phyloP scores from a whole-genome alignment of 352 stramenopile species.

The Phytophthora constricta region DNA sequence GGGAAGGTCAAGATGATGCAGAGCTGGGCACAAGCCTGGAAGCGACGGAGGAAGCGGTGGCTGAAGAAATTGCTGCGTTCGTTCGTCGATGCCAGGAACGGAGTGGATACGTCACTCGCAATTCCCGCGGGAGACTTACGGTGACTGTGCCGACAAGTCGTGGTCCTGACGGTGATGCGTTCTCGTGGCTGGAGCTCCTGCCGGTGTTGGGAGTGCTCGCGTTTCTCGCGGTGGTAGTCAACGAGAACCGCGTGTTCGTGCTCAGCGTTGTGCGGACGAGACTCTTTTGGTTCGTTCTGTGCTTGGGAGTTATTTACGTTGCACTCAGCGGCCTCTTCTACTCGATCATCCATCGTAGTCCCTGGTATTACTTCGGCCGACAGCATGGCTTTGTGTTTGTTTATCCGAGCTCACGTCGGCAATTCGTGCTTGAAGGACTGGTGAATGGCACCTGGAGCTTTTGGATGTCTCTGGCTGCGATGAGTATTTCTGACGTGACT shows the following conservation, averaged over 20 bases:
- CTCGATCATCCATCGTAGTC: constrained; percentile 60
- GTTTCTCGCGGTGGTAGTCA: constrained; percentile 46
- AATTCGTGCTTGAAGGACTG: constrained; percentile 73
- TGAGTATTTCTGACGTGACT: constrained; percentile 55
- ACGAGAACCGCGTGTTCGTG: constrained; percentile 51
- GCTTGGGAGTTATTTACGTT: constrained; percentile 61
- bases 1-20: constrained; percentile 1
- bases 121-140: constrained; percentile 18
- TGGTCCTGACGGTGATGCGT: constrained; percentile 11
- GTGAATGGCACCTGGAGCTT: constrained; percentile 73
- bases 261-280: constrained; percentile 42
- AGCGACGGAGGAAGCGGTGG: constrained; percentile 19
- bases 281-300: constrained; percentile 64
- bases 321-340: constrained; percentile 67
- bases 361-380: constrained; percentile 61
- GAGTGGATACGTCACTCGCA: constrained; percentile 35
- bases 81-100: constrained; percentile 42
- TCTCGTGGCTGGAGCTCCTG: constrained; percentile 45
- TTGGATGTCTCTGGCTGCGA: constrained; percentile 54
- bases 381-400: constrained; percentile 65
- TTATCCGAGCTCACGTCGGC: constrained; percentile 64
- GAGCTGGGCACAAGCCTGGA: constrained; percentile 1
- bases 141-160: constrained; percentile 13
- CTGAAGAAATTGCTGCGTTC: constrained; percentile 35
- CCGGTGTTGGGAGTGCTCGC: constrained; percentile 41